Evolutionary conservation across 2,329 filamentous ascomycete species (phyloP), one percentile per base, ranked within the genome.

Genomic region (Didymella segeticola): DNA sequence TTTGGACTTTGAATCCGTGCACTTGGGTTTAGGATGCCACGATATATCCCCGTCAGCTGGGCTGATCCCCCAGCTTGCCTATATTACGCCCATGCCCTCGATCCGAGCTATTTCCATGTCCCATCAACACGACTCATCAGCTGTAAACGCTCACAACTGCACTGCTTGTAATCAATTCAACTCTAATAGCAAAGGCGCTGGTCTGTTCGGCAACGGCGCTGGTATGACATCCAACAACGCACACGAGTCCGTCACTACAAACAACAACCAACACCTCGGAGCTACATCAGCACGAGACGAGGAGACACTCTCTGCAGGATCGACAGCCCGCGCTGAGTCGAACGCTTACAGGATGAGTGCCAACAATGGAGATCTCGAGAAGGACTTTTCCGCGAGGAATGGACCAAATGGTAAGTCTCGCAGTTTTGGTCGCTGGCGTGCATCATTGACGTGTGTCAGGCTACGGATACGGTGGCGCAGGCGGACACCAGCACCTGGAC

Each of bases 321-420:
- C 65, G 25, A 67, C 63, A 12, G 62, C 63, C 17, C 56, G 63
- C 17, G 63, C 63, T 41, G 59, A 62, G 29, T 64, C 61, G 23
- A 63, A 54, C 34, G 47, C 59, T 31, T 54, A 54, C 51, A 61
- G 54, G 39, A 63, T 63, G 53, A 49, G 56, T 26, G 58, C 63
- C 29, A 46, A 47, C 29, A 62, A 61, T 41, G 61, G 59, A 23
- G 57, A 49, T 1, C 50, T 78, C 17, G 78, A 80, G 68, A 80
- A 80, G 67, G 78, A 80, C 63, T 80, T 77, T 58, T 75, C 70
- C 39, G 41, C 41, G 12, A 57, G 62, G 11, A 61, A 73, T 10
- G 46, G 46, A 39, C 45, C 45, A 7, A 48, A 48, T 56, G 62
- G 68, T 70, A 61, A 59, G 51, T 37, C 8, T 7, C 11, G 22